Percentiles rank a stretch among this genome's conserved stretches.
phyloP scores from a whole-genome alignment of 2,329 filamentous ascomycete species.

The Scedosporium dehoogii region DNA sequence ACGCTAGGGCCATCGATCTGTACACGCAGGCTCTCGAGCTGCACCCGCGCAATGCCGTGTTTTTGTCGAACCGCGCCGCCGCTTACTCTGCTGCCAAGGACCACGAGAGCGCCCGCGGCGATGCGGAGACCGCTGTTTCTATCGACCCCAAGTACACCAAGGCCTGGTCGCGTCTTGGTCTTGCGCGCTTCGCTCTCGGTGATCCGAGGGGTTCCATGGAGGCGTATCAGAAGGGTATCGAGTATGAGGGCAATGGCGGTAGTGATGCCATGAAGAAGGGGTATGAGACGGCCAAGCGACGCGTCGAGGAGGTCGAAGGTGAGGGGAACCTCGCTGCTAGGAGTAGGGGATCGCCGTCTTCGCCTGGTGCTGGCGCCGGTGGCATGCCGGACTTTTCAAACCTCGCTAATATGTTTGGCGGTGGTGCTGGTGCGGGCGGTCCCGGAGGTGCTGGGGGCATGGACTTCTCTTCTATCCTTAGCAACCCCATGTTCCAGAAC shows the following conservation, averaged over 20 bases:
- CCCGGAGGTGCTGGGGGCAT: slow-evolving; percentile 73
- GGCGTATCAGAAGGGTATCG: slow-evolving; percentile 86
- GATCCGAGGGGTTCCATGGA: slow-evolving; percentile 90
- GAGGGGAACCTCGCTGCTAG: slow-evolving; percentile 31
- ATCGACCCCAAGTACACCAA: slow-evolving; percentile 93
- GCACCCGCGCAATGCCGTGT: slow-evolving; percentile 82
- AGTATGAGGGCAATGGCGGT: slow-evolving; percentile 86
- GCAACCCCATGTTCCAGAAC: slow-evolving; percentile 93
- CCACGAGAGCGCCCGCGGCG: slow-evolving; percentile 72
- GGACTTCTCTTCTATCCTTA: slow-evolving; percentile 80
- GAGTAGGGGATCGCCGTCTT: slow-evolving; percentile 38
- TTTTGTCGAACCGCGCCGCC: slow-evolving; percentile 93
- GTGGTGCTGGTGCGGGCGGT: slow-evolving; percentile 37
- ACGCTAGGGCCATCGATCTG: slow-evolving; percentile 66
- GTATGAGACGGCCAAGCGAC: slow-evolving; percentile 82
- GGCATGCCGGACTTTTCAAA: slow-evolving; percentile 64
- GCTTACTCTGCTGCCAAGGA: slow-evolving; percentile 79
- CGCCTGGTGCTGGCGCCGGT: slow-evolving; percentile 38
- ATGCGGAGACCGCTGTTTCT: slow-evolving; percentile 83
- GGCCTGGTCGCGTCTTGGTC: slow-evolving; percentile 87
- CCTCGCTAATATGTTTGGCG: slow-evolving; percentile 64
- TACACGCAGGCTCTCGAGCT: slow-evolving; percentile 83
- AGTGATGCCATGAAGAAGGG: slow-evolving; percentile 97
- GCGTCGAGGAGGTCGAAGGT: slow-evolving; percentile 68
- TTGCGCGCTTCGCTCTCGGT: slow-evolving; percentile 84